Evolutionary conservation across 495 filamentous ascomycete species (phyloP).

Genomic region (Tuber borchii): DNA sequence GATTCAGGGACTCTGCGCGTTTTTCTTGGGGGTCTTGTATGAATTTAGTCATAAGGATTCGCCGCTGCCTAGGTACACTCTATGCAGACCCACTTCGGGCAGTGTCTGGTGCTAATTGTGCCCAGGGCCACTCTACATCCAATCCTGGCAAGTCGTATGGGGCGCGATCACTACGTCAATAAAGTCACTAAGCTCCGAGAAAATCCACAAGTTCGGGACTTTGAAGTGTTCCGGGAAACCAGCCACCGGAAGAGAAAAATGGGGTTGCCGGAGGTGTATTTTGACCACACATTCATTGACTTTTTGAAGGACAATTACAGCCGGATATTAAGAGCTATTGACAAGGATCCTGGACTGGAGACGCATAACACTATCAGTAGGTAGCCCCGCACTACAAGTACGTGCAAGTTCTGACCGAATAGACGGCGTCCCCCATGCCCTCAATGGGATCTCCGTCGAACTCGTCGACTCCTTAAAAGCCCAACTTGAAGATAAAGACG

Average conservation of each 20-base stretch:
- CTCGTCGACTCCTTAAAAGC: constrained; percentile 74
- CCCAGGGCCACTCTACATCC: constrained; percentile 68
- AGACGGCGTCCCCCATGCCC: constrained; percentile 10
- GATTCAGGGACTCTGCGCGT: constrained; percentile 72
- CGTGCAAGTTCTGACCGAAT: neutral
- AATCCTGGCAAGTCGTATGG: constrained; percentile 69
- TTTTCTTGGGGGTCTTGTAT: constrained; percentile 81
- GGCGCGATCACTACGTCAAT: constrained; percentile 83
- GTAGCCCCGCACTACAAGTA: neutral
- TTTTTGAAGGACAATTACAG: constrained; percentile 95
- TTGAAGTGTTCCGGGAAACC: constrained; percentile 60
- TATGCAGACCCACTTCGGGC: neutral
- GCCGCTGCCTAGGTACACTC: constrained; percentile 56
- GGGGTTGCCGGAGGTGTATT: constrained; percentile 72
- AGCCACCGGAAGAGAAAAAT: constrained; percentile 36
- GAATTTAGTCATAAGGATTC: constrained; percentile 98
- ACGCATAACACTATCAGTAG: constrained; percentile 37
- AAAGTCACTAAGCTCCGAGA: constrained; percentile 70
- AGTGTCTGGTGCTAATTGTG: neutral
- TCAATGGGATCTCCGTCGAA: constrained; percentile 72
- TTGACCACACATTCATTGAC: constrained; percentile 80
- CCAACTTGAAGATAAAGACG: constrained; percentile 66
- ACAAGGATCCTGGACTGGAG: constrained; percentile 83
- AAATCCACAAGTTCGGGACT: constrained; percentile 79
- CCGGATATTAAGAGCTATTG: constrained; percentile 75